phyloP scores from a whole-genome alignment of 352 stramenopile species.

The Globisporangium iwayamae region DNA sequence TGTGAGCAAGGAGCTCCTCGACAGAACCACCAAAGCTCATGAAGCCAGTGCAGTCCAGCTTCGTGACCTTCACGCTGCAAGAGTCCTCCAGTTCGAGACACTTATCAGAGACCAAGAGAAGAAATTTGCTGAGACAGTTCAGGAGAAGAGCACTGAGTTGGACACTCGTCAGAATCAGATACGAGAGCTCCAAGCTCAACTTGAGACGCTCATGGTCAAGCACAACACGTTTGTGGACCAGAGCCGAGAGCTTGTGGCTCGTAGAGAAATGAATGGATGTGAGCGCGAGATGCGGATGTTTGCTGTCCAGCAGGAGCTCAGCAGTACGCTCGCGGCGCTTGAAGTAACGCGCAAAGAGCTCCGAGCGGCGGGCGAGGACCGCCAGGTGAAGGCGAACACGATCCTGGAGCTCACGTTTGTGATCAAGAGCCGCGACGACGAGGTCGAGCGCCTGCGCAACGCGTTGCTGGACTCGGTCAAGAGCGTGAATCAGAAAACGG shows the following conservation, averaged over 20 bases:
- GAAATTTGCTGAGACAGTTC: constrained; percentile 21
- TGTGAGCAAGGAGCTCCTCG: neutral
- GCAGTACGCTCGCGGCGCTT: constrained; percentile 17
- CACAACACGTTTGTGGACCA: constrained; percentile 19
- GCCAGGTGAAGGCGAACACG: constrained; percentile 49
- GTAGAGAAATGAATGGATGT: constrained; percentile 40
- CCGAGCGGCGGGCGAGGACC: constrained; percentile 32
- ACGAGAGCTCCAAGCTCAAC: constrained; percentile 21
- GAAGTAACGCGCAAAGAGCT: constrained; percentile 30
- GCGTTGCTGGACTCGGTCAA: constrained; percentile 52
- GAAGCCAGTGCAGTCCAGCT: constrained; percentile 33
- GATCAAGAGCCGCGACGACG: constrained; percentile 67
- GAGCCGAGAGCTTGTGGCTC: constrained; percentile 21
- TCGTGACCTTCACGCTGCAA: constrained; percentile 37
- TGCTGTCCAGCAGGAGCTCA: constrained; percentile 22
- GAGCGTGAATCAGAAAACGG: constrained; percentile 51
- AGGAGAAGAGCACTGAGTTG: constrained; percentile 22
- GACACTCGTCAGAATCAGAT: constrained; percentile 19
- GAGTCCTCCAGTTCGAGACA: constrained; percentile 42
- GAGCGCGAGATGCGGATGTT: constrained; percentile 31
- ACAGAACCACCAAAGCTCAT: constrained; percentile 16
- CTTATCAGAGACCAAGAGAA: constrained; percentile 40
- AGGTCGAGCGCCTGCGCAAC: constrained; percentile 52
- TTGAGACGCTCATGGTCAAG: constrained; percentile 14
- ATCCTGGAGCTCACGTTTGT: constrained; percentile 76